Evolutionary conservation across 306 rosid species (phyloP).

Genomic region (Inga leiocalycina): DNA sequence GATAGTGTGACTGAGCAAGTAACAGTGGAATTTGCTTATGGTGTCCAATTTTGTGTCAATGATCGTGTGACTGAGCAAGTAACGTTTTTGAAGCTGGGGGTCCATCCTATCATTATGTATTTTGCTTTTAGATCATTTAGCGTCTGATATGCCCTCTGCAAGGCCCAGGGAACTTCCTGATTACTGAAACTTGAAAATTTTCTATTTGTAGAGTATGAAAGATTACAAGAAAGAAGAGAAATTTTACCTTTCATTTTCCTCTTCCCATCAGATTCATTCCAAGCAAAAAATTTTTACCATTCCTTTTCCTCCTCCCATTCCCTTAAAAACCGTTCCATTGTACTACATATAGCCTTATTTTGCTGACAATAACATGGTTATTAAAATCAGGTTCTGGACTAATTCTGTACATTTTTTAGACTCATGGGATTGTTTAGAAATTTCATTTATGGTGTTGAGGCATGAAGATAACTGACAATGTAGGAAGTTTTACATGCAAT

Average conservation of each 20-base stretch:
- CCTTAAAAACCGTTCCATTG: not conserved
- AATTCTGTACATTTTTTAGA: not conserved
- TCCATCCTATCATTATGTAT: conserved; percentile 21
- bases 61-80: too few relatives aligned
- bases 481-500: conserved; percentile 4
- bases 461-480: conserved; percentile 8
- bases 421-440: conserved; percentile 17
- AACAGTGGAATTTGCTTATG: conserved; percentile 17
- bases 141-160: conserved; percentile 18
- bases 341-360: not conserved
- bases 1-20: conserved; percentile 23
- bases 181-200: conserved; percentile 30
- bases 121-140: conserved; percentile 13
- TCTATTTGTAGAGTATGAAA: not conserved
- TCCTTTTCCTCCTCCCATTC: not conserved
- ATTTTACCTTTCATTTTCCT: not conserved
- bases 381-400: not conserved
- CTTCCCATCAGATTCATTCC: not conserved
- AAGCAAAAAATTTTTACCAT: too few relatives aligned
- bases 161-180: not conserved
- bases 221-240: not conserved
- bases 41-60: conserved; percentile 1
- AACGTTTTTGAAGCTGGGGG: conserved; percentile 25
- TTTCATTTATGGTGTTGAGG: conserved; percentile 20
- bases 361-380: not conserved